A percentile compares a stretch with the other conserved stretches of the same genome.
phyloP scores from a whole-genome alignment of 2,329 filamentous ascomycete genomes.

The Tolypocladium ophioglossoides region DNA sequence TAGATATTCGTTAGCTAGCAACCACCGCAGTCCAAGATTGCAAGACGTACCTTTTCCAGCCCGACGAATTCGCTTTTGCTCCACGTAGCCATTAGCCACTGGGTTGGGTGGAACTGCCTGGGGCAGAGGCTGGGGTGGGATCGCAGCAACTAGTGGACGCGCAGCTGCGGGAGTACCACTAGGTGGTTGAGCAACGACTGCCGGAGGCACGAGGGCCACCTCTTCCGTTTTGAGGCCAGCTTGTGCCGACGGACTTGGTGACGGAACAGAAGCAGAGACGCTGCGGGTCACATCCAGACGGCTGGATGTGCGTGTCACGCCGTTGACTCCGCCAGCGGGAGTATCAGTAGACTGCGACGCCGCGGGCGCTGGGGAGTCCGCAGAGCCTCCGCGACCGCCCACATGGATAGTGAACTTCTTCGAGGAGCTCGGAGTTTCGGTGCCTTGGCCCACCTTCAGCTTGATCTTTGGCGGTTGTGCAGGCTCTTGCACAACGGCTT shows the following conservation, averaged over 20 bases:
- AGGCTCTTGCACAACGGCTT: slow-evolving; percentile 61
- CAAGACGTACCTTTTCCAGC: slow-evolving; percentile 30
- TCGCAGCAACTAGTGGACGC: not conserved
- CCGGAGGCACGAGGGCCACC: slow-evolving; percentile 14
- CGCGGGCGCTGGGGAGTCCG: slow-evolving; percentile 40
- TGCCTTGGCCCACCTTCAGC: slow-evolving; percentile 52
- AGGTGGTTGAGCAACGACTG: slow-evolving; percentile 9
- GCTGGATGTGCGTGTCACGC: slow-evolving; percentile 9
- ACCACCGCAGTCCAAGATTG: not conserved
- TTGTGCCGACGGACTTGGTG: slow-evolving; percentile 33
- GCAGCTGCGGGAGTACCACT: slow-evolving; percentile 3
- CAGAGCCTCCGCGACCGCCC: slow-evolving; percentile 45
- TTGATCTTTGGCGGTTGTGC: slow-evolving; percentile 68
- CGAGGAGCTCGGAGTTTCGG: slow-evolving; percentile 31
- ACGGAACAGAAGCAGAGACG: slow-evolving; percentile 24
- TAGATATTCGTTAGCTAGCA: slow-evolving; percentile 18
- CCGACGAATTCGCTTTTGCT: slow-evolving; percentile 26
- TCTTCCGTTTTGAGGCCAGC: slow-evolving; percentile 26
- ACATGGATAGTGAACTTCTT: slow-evolving; percentile 67
- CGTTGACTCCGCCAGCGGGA: slow-evolving; percentile 14
- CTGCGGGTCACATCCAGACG: slow-evolving; percentile 30
- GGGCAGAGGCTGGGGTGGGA: not conserved
- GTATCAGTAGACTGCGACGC: slow-evolving; percentile 12
- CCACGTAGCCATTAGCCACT: slow-evolving; percentile 20
- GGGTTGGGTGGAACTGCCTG: slow-evolving; percentile 12